Conservation (phyloP, 768 basidiomycete genomes). For the Trametes punicea region DNA sequence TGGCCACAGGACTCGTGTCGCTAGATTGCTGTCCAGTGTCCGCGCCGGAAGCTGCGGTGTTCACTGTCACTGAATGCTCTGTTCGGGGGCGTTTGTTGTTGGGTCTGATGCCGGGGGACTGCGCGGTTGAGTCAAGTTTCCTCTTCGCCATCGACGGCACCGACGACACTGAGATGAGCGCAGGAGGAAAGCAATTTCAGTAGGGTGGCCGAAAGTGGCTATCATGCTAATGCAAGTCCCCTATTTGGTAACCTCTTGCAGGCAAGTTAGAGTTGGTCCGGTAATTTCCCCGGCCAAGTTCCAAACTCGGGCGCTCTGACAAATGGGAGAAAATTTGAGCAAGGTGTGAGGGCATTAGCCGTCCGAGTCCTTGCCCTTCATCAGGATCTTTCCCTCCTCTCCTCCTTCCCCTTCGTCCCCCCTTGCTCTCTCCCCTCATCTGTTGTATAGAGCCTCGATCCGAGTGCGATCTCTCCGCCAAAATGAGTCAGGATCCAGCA, state of each 20-base stretch:
- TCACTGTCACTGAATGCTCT: background rate
- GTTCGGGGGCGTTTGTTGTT: conserved; percentile 5
- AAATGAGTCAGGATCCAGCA: conserved; percentile 79
- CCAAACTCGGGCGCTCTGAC: conserved; percentile 1
- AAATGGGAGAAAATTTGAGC: conserved; percentile 11
- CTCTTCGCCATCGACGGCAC: conserved; percentile 16
- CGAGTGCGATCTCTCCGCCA: conserved; percentile 33
- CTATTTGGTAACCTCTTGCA: background rate
- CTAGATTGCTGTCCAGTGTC: background rate
- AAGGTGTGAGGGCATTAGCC: background rate
- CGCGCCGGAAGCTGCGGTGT: background rate
- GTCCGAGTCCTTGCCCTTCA: background rate
- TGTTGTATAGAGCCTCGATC: conserved; percentile 5
- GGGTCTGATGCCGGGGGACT: background rate
- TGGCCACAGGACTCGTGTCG: background rate
- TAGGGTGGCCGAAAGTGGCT: background rate
- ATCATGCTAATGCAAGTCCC: background rate
- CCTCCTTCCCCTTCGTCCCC: conserved; percentile 1
- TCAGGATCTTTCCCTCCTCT: conserved; percentile 7
- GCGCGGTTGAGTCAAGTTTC: conserved; percentile 7
- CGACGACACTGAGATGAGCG: conserved; percentile 1
- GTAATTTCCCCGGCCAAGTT: background rate
- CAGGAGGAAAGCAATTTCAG: background rate
- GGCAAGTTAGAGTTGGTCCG: too few relatives aligned
- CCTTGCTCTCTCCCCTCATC: background rate